These are phyloP conservation scores for Sindora glabra DNA, from an alignment of 306 rosid genomes.

Conservation along the genomic window DNA sequence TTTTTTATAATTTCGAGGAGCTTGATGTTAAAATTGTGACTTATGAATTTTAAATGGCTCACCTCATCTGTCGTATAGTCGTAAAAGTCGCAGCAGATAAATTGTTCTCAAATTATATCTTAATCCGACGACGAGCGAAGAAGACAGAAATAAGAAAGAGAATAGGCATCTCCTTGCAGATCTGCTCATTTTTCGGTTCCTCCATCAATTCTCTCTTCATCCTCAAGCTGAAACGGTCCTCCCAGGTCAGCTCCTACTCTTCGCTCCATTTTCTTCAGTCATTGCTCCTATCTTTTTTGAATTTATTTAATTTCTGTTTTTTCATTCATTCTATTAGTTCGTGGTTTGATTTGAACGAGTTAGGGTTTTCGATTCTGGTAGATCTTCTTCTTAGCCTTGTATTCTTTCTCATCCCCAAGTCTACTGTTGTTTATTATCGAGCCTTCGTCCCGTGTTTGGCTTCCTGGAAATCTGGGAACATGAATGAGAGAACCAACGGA, in stretches of 20 bases:
- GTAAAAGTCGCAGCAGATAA: no score
- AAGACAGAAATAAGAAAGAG: background rate
- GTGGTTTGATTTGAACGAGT: background rate
- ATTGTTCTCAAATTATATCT: no score
- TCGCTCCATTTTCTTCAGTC: background rate
- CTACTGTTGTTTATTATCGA: background rate
- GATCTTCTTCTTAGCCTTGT: background rate
- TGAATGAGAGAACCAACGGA: background rate
- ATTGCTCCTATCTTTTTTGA: background rate
- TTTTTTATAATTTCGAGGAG: no score
- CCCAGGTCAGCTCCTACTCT: slow-evolving; percentile 41
- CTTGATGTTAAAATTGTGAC: no score
- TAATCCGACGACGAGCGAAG: background rate
- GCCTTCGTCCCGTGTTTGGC: background rate
- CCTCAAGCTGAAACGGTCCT: slow-evolving; percentile 35
- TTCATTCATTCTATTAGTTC: background rate
- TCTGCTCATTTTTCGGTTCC: slow-evolving; percentile 43
- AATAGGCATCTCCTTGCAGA: slow-evolving; percentile 29
- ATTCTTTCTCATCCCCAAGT: background rate
- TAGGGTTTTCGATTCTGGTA: slow-evolving; percentile 20
- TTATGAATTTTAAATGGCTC: no score
- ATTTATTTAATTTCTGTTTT: background rate
- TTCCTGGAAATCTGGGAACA: background rate
- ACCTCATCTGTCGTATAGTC: background rate
- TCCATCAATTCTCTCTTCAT: slow-evolving; percentile 24